Percentiles rank a stretch among this genome's conserved stretches.
phyloP scores from a whole-genome alignment of 148 eudicot genomes.

The Rhododendron ovatum region DNA sequence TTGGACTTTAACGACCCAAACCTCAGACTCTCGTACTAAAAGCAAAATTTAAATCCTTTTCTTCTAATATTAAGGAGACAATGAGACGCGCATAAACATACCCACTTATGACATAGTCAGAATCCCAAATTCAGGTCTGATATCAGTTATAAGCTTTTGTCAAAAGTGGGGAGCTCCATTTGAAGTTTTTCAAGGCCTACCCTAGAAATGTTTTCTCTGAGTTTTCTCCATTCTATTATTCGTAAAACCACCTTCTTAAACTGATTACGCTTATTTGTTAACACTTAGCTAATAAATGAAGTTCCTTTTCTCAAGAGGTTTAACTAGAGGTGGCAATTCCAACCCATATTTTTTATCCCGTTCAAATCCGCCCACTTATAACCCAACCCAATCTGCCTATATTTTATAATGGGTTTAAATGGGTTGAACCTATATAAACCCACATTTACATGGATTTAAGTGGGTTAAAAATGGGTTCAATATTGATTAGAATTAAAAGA shows the following conservation, averaged over 20 bases:
- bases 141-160: not conserved
- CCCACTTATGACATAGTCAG: not conserved
- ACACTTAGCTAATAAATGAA: not conserved
- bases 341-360: too few relatives aligned
- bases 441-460: too few relatives aligned
- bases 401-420: too few relatives aligned
- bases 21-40: not conserved
- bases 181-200: not conserved
- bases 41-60: not conserved
- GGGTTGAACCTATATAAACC: too few relatives aligned
- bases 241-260: not conserved
- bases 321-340: too few relatives aligned
- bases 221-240: not conserved
- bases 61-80: not conserved
- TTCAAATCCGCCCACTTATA: too few relatives aligned
- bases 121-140: not conserved
- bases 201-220: not conserved
- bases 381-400: too few relatives aligned
- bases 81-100: not conserved
- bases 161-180: not conserved
- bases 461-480: too few relatives aligned
- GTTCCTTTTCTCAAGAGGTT: not conserved
- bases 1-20: not conserved
- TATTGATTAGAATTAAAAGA: too few relatives aligned
- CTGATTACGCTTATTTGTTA: not conserved